Base-by-base conservation (phyloP, 139 green algal species). In the Trebouxia sp. region DNA sequence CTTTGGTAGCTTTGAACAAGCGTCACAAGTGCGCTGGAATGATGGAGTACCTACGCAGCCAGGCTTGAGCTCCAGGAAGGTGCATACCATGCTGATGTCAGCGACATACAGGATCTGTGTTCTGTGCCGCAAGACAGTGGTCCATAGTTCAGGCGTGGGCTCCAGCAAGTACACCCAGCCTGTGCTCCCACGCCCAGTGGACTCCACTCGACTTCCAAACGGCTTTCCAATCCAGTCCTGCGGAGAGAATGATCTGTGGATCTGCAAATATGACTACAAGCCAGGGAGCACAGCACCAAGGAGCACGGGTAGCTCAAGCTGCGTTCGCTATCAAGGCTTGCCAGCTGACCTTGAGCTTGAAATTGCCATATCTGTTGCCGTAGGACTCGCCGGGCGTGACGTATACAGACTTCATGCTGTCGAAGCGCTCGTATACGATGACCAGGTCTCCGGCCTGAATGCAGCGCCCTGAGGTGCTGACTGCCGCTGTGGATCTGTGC, bases 121-220 rank as follows among this genome's bases (percentile, higher is more conserved):
- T 26, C 92, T 84, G 80, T 86, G 85, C 9, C n/a, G 38, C 50
- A 88, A 58, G 45, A 85, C 80, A 50, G 72, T n/a, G 6, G 95
- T 98, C 96, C 96, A 99, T 1, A 99, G 90, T 87, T 98, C 95
- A 0, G 93, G 88, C 2, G 93, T 97, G 38, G 92, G 93, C 0
- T 85, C 87, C 67, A 98, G 87, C 24, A 98, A 81, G 67, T 93
- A 89, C 15, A 98, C 80, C 84, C 88, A 97, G 15, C 92, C 92
- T 15, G 32, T 28, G 1, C 30, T 43, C 6, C 56, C 58, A 8
- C 80, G 76, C 15, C 32, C 24, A 78, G 84, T 87, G 38, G 86
- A 78, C 41, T 48, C 83, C 65, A 92, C 90, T 28, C 85, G 90
- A 82, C 76, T 89, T 78, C 95, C 95, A 74, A 91, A 98, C 0